Evolutionary conservation across 306 rosid genomes (phyloP), one percentile per base, ranked within the genome.

Genomic region (Gleditsia sinensis): DNA sequence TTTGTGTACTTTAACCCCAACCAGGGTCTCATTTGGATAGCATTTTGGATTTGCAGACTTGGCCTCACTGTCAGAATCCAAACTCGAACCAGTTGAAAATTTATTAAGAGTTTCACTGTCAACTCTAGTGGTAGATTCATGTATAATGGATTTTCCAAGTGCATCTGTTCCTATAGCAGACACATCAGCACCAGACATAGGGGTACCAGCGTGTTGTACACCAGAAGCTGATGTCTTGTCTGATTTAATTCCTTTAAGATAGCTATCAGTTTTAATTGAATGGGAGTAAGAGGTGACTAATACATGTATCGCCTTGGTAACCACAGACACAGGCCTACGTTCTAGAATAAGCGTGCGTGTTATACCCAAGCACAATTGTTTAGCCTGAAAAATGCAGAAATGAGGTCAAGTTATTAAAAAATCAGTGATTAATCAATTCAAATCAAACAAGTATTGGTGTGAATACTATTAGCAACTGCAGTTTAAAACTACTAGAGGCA

Each of bases 281-380:
- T 83, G 89, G 74, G 92, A 75, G 80, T 78, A 92, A 6, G 96
- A 87, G 63, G 88, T 72, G 51, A 94, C 88, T 55, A 94, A 72
- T 77, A 87, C 96, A 69, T 92, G 89, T 82, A 94, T 81, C 37
- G 95, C 96, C 86, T 79, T 86, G 75, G 99, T 72, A 84, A 92
- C 91, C 74, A 85, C 70, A 27, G 91, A 40, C 54, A 94, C 84
- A 60, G 99, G 93, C 71, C 93, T 87, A 69, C 81, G 93, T 78
- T 90, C 99, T 37, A 94, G 89, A 84, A 94, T 86, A 54, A 84
- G 90, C 45, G 91, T 91, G 24, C 87, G 81, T 62, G 83, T 72
- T 54, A 92, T 83, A 55, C 88, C 91, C 88, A 92, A 79, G 86
- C 89, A 92, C 87, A 94, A 83, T 71, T 90, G 93, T 74, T 94